Base-by-base conservation (phyloP, 345 rosid species). In the Boechera stricta region DNA sequence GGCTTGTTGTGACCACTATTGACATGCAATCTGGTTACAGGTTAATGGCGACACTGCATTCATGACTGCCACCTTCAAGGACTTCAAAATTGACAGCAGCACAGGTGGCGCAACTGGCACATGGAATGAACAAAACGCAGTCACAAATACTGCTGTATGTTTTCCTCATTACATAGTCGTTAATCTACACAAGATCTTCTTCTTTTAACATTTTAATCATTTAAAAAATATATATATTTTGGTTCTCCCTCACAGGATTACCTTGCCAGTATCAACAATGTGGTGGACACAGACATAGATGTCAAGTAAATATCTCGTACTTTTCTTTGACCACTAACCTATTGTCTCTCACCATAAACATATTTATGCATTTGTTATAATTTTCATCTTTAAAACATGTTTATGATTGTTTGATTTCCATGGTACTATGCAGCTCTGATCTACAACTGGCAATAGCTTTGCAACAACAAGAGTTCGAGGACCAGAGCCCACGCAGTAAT, bases 391-490 rank as follows among this genome's bases (percentile, higher is more conserved):
- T 36, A 11, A 45, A 72, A 60, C 6, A 47, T 45, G 35, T 35
- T 63, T 21, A 28, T 65, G 45, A 51, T 73, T 21, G 31, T 39
- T 74, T 48, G 44, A 10, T 47, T 39, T 5, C 62, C 49, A 32
- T 80, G 72, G 64, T 85, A 64, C 82, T 1, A 32, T 71, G 72
- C 88, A 95, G 99, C 76, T 80, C 96, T 73, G 99, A 96, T 87
- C 87, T 93, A 65, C 97, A 93, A 85, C 82, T 89, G 53, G 99
- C 99, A 60, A 96, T 96, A 80, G 99, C 97, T 62, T 82, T 96
- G 80, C 99, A 96, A 75, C 99, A 96, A 55, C 91, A 91, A 75
- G 99, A 96, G 88, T 93, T 88, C 64, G 99, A 90, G 72, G 94
- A 89, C 36, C 98, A 86, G 79, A 87, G 80, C 1, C 94, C 86